Percentiles rank a stretch among this genome's conserved stretches.
phyloP scores from a whole-genome alignment of 768 basidiomycete species.

The Coprinopsis strossmayeri region DNA sequence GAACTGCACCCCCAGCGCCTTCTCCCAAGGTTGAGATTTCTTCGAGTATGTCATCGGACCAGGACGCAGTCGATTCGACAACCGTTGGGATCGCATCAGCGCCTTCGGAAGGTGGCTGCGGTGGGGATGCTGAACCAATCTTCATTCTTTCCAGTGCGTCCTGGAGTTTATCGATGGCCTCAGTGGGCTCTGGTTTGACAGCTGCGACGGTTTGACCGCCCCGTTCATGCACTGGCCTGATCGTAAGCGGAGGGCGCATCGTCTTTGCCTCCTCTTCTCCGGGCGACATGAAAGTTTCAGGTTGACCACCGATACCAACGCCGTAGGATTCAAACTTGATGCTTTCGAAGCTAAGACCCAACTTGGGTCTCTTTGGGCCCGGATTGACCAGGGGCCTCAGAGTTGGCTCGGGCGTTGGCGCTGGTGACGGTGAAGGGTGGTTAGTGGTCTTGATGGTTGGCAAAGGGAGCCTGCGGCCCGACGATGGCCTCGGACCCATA shows the following conservation, averaged over 20 bases:
- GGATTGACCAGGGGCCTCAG: no score
- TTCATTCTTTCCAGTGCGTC: neutral
- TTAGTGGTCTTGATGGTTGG: constrained; percentile 14
- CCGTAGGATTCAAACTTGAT: neutral
- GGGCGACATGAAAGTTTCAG: neutral
- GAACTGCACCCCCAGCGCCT: constrained; percentile 94
- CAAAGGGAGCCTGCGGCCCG: constrained; percentile 1
- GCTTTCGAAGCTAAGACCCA: neutral
- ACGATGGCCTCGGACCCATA: constrained; percentile 22
- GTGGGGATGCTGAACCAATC: neutral
- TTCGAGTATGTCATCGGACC: constrained; percentile 69
- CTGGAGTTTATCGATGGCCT: neutral
- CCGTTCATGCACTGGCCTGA: neutral
- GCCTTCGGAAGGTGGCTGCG: neutral
- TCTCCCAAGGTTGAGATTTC: constrained; percentile 80
- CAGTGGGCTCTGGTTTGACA: neutral
- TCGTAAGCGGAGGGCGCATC: constrained; percentile 22
- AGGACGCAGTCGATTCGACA: constrained; percentile 21
- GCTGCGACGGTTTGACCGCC: neutral
- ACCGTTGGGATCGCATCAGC: constrained; percentile 16
- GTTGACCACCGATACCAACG: neutral
- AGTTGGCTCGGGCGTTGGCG: constrained; percentile 1
- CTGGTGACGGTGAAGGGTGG: constrained; percentile 16
- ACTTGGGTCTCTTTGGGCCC: neutral
- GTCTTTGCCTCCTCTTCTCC: neutral